Percentiles rank a stretch among this genome's conserved stretches.
These are phyloP conservation scores for Scedosporium dehoogii DNA, from an alignment of 2,329 filamentous ascomycete genomes.

Conservation along the genomic window DNA sequence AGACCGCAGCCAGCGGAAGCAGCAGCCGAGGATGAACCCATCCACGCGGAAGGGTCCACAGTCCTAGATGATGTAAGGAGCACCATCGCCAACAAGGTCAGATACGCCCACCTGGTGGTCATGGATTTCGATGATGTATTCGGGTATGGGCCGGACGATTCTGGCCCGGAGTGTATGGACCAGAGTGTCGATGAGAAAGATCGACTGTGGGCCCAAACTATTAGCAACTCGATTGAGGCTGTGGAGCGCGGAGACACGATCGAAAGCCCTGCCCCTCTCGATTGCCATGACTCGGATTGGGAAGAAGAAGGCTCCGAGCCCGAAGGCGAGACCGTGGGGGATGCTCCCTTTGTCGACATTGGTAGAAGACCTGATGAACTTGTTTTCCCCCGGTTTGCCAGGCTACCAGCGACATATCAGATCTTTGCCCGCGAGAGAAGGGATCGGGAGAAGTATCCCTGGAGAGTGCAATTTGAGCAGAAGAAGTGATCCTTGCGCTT, in stretches of 20 bases:
- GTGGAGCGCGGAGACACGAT: neutral
- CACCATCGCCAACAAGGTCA: neutral
- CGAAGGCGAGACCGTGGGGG: neutral
- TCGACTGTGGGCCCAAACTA: conserved; percentile 2
- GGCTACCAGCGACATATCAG: conserved; percentile 1
- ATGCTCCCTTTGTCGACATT: neutral
- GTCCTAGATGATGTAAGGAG: neutral
- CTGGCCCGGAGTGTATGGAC: neutral
- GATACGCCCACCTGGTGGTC: neutral
- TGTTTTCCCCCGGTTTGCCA: neutral
- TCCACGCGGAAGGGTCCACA: neutral
- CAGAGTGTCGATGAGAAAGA: neutral
- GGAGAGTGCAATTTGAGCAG: neutral
- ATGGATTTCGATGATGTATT: conserved; percentile 1
- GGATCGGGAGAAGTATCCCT: neutral
- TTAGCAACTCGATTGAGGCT: neutral
- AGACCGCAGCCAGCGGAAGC: neutral
- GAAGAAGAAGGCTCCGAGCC: neutral
- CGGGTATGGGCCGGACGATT: neutral
- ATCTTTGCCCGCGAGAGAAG: neutral
- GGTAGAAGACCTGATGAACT: neutral
- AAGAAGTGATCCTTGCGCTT: neutral
- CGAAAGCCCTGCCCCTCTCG: conserved; percentile 1
- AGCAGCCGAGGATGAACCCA: neutral
- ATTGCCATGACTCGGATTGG: conserved; percentile 4